Conservation (phyloP, 345 rosid species). For the Geranium brycei region DNA sequence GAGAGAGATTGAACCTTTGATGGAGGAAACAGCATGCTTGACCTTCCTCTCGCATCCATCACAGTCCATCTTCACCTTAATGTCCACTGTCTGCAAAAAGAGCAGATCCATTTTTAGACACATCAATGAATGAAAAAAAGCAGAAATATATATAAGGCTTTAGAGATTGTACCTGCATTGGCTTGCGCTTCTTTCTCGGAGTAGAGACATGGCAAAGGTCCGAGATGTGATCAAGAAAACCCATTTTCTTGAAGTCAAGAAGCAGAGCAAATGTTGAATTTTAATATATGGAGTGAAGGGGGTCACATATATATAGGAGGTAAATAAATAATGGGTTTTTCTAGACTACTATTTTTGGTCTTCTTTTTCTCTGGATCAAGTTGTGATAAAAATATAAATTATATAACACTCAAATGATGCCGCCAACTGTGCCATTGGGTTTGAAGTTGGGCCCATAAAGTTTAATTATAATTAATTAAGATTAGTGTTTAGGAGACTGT, state of each 20-base stretch:
- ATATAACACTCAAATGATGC: no score
- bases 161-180: slow-evolving; percentile 27
- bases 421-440: no score
- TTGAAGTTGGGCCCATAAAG: no score
- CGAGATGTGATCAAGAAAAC: slow-evolving; percentile 28
- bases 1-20: slow-evolving; percentile 22
- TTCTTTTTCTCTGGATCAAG: no score
- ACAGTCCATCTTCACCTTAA: slow-evolving; percentile 53
- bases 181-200: slow-evolving; percentile 27
- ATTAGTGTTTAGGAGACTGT: no score
- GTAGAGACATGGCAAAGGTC: slow-evolving; percentile 21
- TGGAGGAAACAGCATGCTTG: slow-evolving; percentile 26
- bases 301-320: not conserved
- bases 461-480: no score
- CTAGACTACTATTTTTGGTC: no score
- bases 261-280: not conserved
- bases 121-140: not conserved
- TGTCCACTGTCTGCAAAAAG: slow-evolving; percentile 35
- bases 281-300: not conserved
- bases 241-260: slow-evolving; percentile 17
- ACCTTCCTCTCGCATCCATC: slow-evolving; percentile 49
- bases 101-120: not conserved
- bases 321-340: no score
- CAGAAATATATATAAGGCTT: not conserved
- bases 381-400: no score